Percentiles rank a stretch among this genome's conserved stretches.
These are phyloP conservation scores for Scedosporium minutisporum DNA, from an alignment of 2,329 filamentous ascomycete species.

Conservation along the genomic window DNA sequence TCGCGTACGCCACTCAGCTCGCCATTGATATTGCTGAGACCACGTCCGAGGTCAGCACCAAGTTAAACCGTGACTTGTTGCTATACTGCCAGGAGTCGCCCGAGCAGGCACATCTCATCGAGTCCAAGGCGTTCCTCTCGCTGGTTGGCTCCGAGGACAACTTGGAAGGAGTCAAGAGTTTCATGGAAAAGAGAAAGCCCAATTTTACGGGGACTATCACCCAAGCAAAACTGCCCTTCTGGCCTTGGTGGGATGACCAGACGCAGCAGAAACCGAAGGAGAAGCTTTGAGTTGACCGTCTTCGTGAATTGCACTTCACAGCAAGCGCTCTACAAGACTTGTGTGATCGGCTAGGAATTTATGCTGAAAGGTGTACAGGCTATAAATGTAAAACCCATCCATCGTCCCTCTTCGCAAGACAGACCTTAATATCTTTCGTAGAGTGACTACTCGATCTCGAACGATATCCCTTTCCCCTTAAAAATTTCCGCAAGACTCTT, in stretches of 20 bases:
- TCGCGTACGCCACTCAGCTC: conserved; percentile 58
- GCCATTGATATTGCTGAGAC: conserved; percentile 53
- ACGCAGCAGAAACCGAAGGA: background rate
- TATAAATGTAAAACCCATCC: too few species aligned
- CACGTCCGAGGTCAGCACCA: conserved; percentile 48
- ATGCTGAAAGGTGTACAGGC: too few species aligned
- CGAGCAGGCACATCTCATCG: conserved; percentile 57
- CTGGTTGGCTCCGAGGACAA: conserved; percentile 63
- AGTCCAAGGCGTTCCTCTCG: conserved; percentile 47
- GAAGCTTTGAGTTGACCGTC: background rate
- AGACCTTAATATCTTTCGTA: too few species aligned
- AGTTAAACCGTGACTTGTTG: conserved; percentile 11
- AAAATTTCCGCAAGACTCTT: background rate
- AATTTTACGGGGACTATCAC: background rate
- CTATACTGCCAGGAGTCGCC: conserved; percentile 49
- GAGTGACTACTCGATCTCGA: too few species aligned
- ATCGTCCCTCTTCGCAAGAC: too few species aligned
- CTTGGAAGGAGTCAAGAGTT: conserved; percentile 62
- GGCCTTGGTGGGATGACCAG: background rate
- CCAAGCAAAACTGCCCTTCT: background rate
- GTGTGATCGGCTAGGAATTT: too few species aligned
- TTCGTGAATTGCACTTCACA: too few species aligned
- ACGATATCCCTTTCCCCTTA: background rate
- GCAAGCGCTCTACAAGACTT: too few species aligned
- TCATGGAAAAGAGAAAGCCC: conserved; percentile 57